These are phyloP conservation scores for Fusarium sp. DNA, from an alignment of 2,329 filamentous ascomycete genomes.

Conservation along the genomic window DNA sequence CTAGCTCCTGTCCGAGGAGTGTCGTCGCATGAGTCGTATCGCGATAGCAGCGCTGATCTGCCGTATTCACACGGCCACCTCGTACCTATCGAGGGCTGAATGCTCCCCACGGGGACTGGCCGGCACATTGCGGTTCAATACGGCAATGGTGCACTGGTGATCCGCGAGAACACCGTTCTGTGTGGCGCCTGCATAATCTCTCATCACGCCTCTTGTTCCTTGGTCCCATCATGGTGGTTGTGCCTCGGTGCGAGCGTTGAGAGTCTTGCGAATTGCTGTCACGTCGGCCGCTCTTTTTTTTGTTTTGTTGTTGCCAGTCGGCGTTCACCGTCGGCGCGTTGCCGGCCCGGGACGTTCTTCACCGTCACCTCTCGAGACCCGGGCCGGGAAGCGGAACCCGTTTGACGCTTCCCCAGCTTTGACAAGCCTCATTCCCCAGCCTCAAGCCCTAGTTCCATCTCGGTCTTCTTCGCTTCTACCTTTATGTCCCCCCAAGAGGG, in stretches of 20 bases:
- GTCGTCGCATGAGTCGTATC: constrained; percentile 34
- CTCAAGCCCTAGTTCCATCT: constrained; percentile 20
- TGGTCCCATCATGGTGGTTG: neutral
- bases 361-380: constrained; percentile 13
- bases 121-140: constrained; percentile 17
- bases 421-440: constrained; percentile 16
- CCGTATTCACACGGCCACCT: constrained; percentile 49
- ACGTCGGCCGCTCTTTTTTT: constrained; percentile 24
- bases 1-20: constrained; percentile 56
- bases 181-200: constrained; percentile 26
- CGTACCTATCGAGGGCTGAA: constrained; percentile 53
- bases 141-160: constrained; percentile 10
- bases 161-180: constrained; percentile 9
- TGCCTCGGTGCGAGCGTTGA: constrained; percentile 9
- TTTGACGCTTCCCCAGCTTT: constrained; percentile 23
- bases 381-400: constrained; percentile 36
- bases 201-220: constrained; percentile 23
- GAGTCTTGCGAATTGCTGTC: constrained; percentile 2
- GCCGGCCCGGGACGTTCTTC: constrained; percentile 24
- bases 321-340: constrained; percentile 19
- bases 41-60: constrained; percentile 47
- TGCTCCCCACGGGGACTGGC: neutral
- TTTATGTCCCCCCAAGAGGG: constrained; percentile 25
- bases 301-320: constrained; percentile 17
- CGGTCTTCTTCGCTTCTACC: constrained; percentile 19